A percentile compares a stretch with the other conserved stretches of the same genome.
phyloP scores from a whole-genome alignment of 768 basidiomycete genomes.

The Antrodiella citrinella region DNA sequence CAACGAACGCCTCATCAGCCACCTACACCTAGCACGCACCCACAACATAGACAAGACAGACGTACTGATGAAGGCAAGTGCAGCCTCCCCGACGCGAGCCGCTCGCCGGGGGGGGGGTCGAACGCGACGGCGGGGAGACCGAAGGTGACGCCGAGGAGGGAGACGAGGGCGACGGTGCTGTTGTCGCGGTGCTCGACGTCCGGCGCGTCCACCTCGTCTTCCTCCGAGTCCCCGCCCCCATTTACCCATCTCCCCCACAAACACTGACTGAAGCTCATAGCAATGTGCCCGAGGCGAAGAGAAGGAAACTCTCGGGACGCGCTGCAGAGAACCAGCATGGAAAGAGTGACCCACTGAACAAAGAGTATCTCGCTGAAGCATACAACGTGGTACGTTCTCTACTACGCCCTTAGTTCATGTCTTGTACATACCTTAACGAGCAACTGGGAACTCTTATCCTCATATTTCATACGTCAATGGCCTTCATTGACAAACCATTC shows the following conservation, averaged over 20 bases:
- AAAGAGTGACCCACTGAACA: slow-evolving; percentile 37
- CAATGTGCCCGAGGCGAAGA: slow-evolving; percentile 36
- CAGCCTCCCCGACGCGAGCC: slow-evolving; percentile 65
- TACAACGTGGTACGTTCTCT: slow-evolving; percentile 52
- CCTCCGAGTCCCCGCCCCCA: slow-evolving; percentile 89
- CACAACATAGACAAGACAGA: slow-evolving; percentile 34
- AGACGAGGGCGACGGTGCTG: slow-evolving; percentile 67
- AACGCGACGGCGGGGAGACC: slow-evolving; percentile 83
- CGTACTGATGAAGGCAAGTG: slow-evolving; percentile 82
- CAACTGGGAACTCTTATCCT: no score
- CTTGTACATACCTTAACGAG: no score
- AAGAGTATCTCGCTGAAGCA: slow-evolving; percentile 68
- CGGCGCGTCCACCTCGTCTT: slow-evolving; percentile 56
- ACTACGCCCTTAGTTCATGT: slow-evolving; percentile 21
- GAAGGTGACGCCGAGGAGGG: slow-evolving; percentile 81
- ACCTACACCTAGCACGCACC: no score
- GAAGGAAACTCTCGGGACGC: slow-evolving; percentile 34
- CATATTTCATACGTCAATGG: no score
- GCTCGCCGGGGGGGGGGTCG: slow-evolving; percentile 87
- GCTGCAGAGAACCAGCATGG: slow-evolving; percentile 28
- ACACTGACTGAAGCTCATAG: slow-evolving; percentile 40
- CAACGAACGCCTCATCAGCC: no score
- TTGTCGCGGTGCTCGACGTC: slow-evolving; percentile 70
- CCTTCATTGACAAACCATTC: no score
- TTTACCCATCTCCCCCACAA: slow-evolving; percentile 34